Percentiles rank a stretch among this genome's conserved stretches.
Evolutionary conservation across 305 asterid species (phyloP).

Genomic region (Fraxinus sp.): DNA sequence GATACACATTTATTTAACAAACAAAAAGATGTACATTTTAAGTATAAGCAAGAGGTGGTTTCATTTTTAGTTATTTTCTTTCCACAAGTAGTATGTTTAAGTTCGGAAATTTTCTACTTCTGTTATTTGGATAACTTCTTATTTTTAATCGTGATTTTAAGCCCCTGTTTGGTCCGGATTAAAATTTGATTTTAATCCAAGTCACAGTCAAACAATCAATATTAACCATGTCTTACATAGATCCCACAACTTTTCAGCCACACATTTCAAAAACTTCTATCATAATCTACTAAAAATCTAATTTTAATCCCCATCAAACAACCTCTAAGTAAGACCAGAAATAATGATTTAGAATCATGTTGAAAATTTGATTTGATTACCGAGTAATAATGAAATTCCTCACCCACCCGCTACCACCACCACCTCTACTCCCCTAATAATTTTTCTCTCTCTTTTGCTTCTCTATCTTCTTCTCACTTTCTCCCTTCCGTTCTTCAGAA

Average conservation of each 20-base stretch:
- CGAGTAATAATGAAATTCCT: neutral
- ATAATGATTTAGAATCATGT: neutral
- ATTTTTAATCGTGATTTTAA: neutral
- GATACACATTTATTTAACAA: neutral
- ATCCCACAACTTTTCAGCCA: no score
- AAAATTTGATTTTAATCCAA: no score
- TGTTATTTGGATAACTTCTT: neutral
- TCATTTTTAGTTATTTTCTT: neutral
- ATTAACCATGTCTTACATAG: no score
- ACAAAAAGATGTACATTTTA: neutral
- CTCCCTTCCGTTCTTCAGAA: neutral
- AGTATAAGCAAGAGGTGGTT: neutral
- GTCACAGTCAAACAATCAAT: no score
- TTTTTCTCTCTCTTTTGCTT: neutral
- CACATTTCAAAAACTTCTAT: no score
- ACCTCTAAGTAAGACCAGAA: neutral
- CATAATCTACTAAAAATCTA: no score
- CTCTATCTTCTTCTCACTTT: neutral
- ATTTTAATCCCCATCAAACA: no score
- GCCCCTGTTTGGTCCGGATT: no score
- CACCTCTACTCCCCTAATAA: neutral
- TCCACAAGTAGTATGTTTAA: neutral
- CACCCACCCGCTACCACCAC: neutral
- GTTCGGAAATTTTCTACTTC: neutral
- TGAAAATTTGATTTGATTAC: neutral